A percentile compares a stretch with the other conserved stretches of the same genome.
Evolutionary conservation across 2,329 filamentous ascomycete species (phyloP).

Genomic region (Monosporascus ibericus): DNA sequence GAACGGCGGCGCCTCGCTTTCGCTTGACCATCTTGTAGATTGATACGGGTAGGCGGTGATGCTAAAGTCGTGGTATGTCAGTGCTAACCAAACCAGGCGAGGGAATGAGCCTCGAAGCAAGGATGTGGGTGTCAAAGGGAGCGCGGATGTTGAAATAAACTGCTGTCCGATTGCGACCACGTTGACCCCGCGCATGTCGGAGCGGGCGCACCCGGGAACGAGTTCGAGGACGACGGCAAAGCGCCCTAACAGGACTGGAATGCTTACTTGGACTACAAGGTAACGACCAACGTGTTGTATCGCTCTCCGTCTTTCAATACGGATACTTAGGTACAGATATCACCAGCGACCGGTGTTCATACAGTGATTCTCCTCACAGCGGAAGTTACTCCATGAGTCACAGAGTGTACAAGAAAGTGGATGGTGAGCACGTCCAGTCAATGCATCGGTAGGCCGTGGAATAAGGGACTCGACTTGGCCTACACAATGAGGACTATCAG

Average conservation of each 20-base stretch:
- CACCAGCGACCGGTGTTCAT: neutral
- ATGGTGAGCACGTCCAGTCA: neutral
- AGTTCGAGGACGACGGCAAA: too few relatives aligned
- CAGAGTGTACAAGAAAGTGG: neutral
- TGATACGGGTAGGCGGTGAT: neutral
- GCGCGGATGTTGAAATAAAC: neutral
- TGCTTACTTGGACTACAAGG: too few relatives aligned
- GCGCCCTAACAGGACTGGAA: too few relatives aligned
- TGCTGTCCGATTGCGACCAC: too few relatives aligned
- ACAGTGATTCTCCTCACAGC: neutral
- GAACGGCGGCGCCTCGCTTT: slow-evolving; percentile 45
- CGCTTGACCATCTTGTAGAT: slow-evolving; percentile 42
- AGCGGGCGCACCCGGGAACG: too few relatives aligned
- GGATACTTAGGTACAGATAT: neutral
- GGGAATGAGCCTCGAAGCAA: neutral
- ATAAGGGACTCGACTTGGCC: neutral
- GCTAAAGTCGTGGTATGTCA: neutral
- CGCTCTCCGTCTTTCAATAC: too few relatives aligned
- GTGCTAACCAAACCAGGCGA: too few relatives aligned
- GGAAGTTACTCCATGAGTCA: neutral
- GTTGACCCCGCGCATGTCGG: too few relatives aligned
- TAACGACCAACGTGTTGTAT: too few relatives aligned
- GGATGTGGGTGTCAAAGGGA: neutral
- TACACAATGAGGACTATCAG: neutral
- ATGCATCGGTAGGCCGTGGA: neutral